Evolutionary conservation across 331 rosid species (phyloP).

Genomic region (Saraca asoca): DNA sequence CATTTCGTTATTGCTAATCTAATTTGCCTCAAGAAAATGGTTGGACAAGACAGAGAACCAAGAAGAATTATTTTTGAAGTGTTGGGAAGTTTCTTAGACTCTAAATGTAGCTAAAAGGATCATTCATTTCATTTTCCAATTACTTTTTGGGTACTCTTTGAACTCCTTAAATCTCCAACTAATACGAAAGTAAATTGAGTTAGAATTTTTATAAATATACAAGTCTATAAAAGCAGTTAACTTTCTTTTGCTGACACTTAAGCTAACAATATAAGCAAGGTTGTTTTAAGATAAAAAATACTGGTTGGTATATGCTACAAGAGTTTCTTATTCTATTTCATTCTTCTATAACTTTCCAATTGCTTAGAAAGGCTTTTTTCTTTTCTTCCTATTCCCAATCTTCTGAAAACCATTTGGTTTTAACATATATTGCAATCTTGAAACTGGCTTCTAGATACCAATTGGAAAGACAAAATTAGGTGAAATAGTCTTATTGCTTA

Average conservation of each 20-base stretch:
- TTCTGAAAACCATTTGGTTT: no score
- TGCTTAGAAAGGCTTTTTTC: neutral
- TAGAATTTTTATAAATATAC: neutral
- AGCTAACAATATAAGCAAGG: neutral
- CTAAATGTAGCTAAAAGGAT: neutral
- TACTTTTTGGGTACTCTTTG: neutral
- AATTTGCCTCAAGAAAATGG: constrained; percentile 7
- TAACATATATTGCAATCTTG: no score
- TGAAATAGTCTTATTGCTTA: no score
- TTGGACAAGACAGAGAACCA: neutral
- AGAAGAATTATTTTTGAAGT: constrained; percentile 2
- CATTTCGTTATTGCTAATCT: constrained; percentile 2
- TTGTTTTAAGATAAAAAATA: neutral
- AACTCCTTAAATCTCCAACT: neutral
- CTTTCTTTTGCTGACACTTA: neutral
- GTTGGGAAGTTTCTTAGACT: no score
- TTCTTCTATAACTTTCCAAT: neutral
- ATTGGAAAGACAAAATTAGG: no score
- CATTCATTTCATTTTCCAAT: no score
- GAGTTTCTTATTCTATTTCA: neutral
- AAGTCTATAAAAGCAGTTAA: neutral
- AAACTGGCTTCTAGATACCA: no score
- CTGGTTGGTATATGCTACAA: neutral
- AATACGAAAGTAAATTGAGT: neutral
- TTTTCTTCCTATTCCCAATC: neutral